These are phyloP conservation scores for Boletus reticulatus DNA, from an alignment of 768 basidiomycete genomes.

Conservation along the genomic window DNA sequence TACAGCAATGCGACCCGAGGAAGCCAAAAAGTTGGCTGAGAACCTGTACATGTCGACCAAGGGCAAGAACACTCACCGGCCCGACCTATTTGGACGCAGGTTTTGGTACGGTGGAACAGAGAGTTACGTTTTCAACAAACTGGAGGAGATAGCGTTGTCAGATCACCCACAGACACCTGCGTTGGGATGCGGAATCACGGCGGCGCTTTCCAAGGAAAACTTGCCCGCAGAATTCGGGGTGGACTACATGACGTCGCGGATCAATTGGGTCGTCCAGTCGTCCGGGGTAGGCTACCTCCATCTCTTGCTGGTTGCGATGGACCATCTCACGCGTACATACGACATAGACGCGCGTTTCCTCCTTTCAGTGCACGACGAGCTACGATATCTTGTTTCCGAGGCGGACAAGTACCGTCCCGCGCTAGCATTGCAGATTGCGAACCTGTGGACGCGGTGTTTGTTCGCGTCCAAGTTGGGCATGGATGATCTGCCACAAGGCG, in stretches of 20 bases:
- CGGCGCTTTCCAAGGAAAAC: conserved; percentile 88
- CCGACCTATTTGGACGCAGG: conserved; percentile 71
- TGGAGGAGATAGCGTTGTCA: conserved; percentile 91
- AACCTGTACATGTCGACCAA: conserved; percentile 92
- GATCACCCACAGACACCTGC: conserved; percentile 89
- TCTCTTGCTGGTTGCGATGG: conserved; percentile 93
- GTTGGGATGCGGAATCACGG: conserved; percentile 90
- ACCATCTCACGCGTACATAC: conserved; percentile 78
- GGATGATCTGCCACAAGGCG: conserved; percentile 93
- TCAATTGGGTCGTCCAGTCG: conserved; percentile 99
- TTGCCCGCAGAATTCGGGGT: conserved; percentile 77
- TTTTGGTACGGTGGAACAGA: conserved; percentile 99
- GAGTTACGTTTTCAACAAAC: conserved; percentile 95
- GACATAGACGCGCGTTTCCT: conserved; percentile 89
- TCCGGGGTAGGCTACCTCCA: conserved; percentile 99
- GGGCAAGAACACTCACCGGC: conserved; percentile 79
- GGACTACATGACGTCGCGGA: conserved; percentile 93
- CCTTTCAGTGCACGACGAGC: conserved; percentile 95
- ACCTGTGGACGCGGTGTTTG: conserved; percentile 89
- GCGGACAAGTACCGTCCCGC: conserved; percentile 89
- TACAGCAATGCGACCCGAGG: conserved; percentile 69
- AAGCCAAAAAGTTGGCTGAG: conserved; percentile 78
- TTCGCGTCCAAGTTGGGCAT: conserved; percentile 94
- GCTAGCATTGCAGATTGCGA: conserved; percentile 90
- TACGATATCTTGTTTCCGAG: conserved; percentile 89